Evolutionary conservation across 2,329 filamentous ascomycete species (phyloP), one percentile per base, ranked within the genome.

Genomic region (Claviceps spartinae): DNA sequence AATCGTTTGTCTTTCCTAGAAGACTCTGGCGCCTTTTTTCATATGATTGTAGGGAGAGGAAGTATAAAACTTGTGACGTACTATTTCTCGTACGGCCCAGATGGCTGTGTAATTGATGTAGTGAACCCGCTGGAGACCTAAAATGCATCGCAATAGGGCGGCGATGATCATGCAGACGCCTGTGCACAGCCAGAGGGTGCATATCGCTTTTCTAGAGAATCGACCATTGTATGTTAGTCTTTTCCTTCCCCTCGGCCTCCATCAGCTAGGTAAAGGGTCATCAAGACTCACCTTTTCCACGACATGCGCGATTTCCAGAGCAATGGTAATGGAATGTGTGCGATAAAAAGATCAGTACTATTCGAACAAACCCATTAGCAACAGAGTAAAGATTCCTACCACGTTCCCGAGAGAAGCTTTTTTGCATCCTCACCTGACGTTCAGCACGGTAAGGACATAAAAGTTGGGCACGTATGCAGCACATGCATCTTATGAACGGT

Each of bases 81-180:
- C 66, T 2, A 67, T 70, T 57, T 73, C 71, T 45, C 71, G 63
- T 16, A n/a, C 5, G 5, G 48, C 18, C 48, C 48, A 49, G 26
- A 49, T 43, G 0, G 67, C 69, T 24, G 64, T 65, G 2, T 62
- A 55, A 52, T 70, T 69, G 58, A 71, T 67, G 16, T 61, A 62
- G 18, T 66, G 47, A 40, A 69, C 65, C 26, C 65, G 59, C 26
- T 61, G 54, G 0, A 73, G 59, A 13, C 65, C 69, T 4, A 69
- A 55, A 38, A 70, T 54, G 51, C 67, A 71, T n/a, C 70, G 69
- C 38, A 73, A 60, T 0, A 72, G 54, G 1, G 69, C 66, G 22
- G 69, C 69, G 7, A 67, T 56, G 54, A 72, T 70, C 47, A 48
- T 51, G 72, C 65, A 54, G n/a, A 72, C 41, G 3, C 70, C 69